A percentile compares a stretch with the other conserved stretches of the same genome.
These are phyloP conservation scores for Zymoseptoria passerinii DNA, from an alignment of 2,329 filamentous ascomycete genomes.

Conservation along the genomic window DNA sequence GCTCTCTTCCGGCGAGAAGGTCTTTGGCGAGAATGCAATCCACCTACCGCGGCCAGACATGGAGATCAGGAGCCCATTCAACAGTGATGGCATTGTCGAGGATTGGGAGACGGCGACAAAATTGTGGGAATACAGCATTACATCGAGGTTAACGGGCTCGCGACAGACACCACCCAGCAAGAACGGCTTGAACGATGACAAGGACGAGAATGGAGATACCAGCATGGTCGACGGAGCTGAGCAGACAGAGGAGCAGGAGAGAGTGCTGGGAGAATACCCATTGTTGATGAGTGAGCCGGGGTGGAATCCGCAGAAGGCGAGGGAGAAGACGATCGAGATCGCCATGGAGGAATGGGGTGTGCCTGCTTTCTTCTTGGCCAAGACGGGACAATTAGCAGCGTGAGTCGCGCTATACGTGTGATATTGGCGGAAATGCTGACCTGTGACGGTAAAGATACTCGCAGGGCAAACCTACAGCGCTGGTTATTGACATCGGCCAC, in stretches of 20 bases:
- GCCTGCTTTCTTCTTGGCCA: slow-evolving; percentile 87
- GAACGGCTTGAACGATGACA: slow-evolving; percentile 68
- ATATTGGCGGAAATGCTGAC: background rate
- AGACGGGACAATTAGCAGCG: slow-evolving; percentile 79
- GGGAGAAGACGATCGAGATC: slow-evolving; percentile 91
- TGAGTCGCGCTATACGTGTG: background rate
- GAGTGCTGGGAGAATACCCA: slow-evolving; percentile 79
- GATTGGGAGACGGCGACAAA: slow-evolving; percentile 90
- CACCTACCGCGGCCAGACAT: slow-evolving; percentile 66
- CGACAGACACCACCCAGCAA: slow-evolving; percentile 60
- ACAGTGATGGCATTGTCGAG: slow-evolving; percentile 78
- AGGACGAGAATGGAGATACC: slow-evolving; percentile 40
- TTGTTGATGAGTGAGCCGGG: slow-evolving; percentile 88
- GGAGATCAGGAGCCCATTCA: slow-evolving; percentile 88
- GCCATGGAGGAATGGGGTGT: slow-evolving; percentile 96
- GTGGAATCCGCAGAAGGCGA: slow-evolving; percentile 79
- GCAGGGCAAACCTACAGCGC: slow-evolving; percentile 82
- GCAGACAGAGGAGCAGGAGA: slow-evolving; percentile 52
- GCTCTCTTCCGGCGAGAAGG: slow-evolving; percentile 44
- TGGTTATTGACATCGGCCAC: slow-evolving; percentile 87
- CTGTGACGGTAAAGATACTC: slow-evolving; percentile 49
- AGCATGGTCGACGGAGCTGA: slow-evolving; percentile 52
- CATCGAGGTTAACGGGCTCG: slow-evolving; percentile 74
- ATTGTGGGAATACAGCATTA: slow-evolving; percentile 88
- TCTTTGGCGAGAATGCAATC: slow-evolving; percentile 88